Base-by-base conservation (phyloP, 768 basidiomycete genomes). In the Kockovaella imperatae region DNA sequence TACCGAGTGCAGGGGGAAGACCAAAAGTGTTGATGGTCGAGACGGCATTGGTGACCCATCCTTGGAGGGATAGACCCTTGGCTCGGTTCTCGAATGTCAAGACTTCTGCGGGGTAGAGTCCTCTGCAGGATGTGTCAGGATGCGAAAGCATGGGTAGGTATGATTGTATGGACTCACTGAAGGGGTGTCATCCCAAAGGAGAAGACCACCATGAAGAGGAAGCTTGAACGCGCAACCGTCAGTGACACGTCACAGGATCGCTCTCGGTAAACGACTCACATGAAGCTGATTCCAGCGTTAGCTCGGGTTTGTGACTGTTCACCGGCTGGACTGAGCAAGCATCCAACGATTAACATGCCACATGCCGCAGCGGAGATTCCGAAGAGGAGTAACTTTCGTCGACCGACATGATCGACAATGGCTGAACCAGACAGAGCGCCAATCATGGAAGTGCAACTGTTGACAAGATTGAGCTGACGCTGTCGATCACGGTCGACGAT, bases 51-150 rank as follows among this genome's bases (percentile, higher is more conserved):
- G 75, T 63, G 23, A 75, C 68, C 31, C 78, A 73, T 4, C 74
- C 75, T n/a, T 77, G 67, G 60, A 78, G 77, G 0, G 76, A 76
- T 21, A 79, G 74, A 24, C 68, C 78, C 52, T 79, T 79, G 1
- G 77, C 76, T 49, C 79, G 70, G 15, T 74, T 75, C 57, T 79
- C 72, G 56, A 75, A 79, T 8, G 70, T 67, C 5, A 80, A 68
- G 8, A 78, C 76, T 62, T 79, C 78, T 5, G 78, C 74, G 5
- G 77, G 77, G 55, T 79, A 79, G 13, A 79, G 64, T n/a, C n/a
- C n/a, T n/a, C n/a, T n/a, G n/a, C n/a, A n/a, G n/a, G n/a, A n/a
- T n/a, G n/a, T n/a, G n/a, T n/a, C n/a, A n/a, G n/a, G n/a, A n/a
- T n/a, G n/a, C n/a, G n/a, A n/a, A n/a, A n/a, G n/a, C n/a, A n/a